phyloP scores from a whole-genome alignment of 305 asterid species.

The Ajuga reptans region DNA sequence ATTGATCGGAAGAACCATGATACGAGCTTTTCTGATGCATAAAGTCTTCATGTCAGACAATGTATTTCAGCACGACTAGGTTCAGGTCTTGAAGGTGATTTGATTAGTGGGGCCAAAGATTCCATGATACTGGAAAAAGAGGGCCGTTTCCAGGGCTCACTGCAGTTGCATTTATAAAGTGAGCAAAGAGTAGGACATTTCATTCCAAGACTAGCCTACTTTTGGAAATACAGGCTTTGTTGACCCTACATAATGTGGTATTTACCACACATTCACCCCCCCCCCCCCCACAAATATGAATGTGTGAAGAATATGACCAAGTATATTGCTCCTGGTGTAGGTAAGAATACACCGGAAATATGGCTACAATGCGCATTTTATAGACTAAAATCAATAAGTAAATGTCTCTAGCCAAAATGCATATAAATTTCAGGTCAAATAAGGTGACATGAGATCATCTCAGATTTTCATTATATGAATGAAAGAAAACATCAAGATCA shows the following conservation, averaged over 20 bases:
- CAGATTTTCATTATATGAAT: not conserved
- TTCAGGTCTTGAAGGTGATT: constrained; percentile 27
- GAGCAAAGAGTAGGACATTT: constrained; percentile 6
- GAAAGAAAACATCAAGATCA: not conserved
- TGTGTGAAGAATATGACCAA: no score
- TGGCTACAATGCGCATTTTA: not conserved
- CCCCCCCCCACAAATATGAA: no score
- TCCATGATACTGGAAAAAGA: constrained; percentile 47
- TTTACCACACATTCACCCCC: no score
- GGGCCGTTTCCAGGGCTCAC: constrained; percentile 55
- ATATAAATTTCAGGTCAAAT: not conserved
- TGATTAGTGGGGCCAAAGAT: constrained; percentile 38
- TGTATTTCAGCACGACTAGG: constrained; percentile 28
- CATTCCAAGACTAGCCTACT: constrained; percentile 2
- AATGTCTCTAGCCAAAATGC: not conserved
- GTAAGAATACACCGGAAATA: no score
- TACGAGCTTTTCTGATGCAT: constrained; percentile 12
- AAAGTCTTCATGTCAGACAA: constrained; percentile 21
- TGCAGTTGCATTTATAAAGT: constrained; percentile 26
- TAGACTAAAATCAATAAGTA: not conserved
- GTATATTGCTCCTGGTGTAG: no score
- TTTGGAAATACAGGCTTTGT: not conserved
- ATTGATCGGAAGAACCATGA: constrained; percentile 19
- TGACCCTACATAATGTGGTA: not conserved
- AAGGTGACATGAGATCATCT: not conserved